Conservation (phyloP, 371 early-diverging fungal genomes). For the Mortierella sp. region DNA sequence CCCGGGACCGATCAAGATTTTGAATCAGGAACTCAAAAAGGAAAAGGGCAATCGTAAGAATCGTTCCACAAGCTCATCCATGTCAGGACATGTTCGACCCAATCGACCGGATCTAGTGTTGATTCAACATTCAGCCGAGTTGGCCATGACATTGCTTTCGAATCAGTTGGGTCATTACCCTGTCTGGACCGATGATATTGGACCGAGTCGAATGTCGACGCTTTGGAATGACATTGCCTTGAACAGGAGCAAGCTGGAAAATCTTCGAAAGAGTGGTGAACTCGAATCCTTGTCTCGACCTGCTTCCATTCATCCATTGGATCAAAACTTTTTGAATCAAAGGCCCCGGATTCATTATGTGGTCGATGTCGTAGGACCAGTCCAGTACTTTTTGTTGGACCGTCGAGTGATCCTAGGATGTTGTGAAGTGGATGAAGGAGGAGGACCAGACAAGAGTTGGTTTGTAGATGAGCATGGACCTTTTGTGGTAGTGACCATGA, state of each 20-base stretch:
- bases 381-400: conserved; percentile 77
- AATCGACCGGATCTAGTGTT: conserved; percentile 51
- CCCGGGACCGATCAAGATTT: conserved; percentile 50
- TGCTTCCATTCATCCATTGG: neutral
- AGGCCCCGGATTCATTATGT: too few relatives aligned
- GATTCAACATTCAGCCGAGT: conserved; percentile 81
- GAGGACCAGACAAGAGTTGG: neutral
- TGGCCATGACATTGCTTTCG: conserved; percentile 74
- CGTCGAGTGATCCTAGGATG: conserved; percentile 71
- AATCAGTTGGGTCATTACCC: conserved; percentile 78
- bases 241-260: conserved; percentile 43
- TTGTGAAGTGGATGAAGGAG: conserved; percentile 49
- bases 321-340: too few relatives aligned
- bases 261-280: conserved; percentile 5
- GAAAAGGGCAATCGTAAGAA: conserved; percentile 42
- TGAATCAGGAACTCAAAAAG: conserved; percentile 35
- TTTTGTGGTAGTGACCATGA: conserved; percentile 62
- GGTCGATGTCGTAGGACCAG: conserved; percentile 36
- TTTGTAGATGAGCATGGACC: conserved; percentile 49
- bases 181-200: conserved; percentile 63
- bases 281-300: conserved; percentile 17
- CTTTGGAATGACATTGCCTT: conserved; percentile 64
- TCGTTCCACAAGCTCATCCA: conserved; percentile 42
- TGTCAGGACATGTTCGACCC: conserved; percentile 37
- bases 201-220: conserved; percentile 65